phyloP scores from a whole-genome alignment of 306 rosid species.

The Fragaria iinumae region DNA sequence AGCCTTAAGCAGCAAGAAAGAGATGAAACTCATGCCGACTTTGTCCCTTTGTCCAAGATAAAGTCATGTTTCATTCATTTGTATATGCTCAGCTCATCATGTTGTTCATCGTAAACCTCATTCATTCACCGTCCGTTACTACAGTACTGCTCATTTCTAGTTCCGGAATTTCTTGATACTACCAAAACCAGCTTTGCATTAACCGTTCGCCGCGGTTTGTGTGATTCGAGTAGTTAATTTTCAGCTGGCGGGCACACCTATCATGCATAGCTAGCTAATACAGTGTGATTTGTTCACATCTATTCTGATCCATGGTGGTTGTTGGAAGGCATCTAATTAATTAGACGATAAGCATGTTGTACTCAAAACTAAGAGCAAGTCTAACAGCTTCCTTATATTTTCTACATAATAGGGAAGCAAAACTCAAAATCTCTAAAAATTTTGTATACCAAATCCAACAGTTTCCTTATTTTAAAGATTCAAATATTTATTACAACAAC shows the following conservation, averaged over 20 bases:
- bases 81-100: background rate
- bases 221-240: background rate
- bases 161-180: background rate
- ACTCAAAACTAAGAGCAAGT: too few relatives aligned
- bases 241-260: background rate
- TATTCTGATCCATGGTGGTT: background rate
- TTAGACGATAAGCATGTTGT: background rate
- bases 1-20: constrained; percentile 22
- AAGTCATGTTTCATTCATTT: constrained; percentile 3
- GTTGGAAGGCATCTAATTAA: background rate
- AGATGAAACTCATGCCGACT: constrained; percentile 18
- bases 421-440: too few relatives aligned
- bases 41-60: constrained; percentile 22
- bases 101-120: background rate
- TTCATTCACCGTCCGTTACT: background rate
- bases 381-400: too few relatives aligned
- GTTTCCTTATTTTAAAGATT: too few relatives aligned
- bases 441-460: too few relatives aligned
- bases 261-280: background rate
- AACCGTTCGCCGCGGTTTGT: background rate
- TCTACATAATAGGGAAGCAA: too few relatives aligned
- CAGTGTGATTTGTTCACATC: background rate
- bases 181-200: constrained; percentile 2
- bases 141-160: background rate
- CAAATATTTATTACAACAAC: too few relatives aligned